Evolutionary conservation across 1,284 basidiomycete genomes (phyloP).

Genomic region (Ustilago bromivora): DNA sequence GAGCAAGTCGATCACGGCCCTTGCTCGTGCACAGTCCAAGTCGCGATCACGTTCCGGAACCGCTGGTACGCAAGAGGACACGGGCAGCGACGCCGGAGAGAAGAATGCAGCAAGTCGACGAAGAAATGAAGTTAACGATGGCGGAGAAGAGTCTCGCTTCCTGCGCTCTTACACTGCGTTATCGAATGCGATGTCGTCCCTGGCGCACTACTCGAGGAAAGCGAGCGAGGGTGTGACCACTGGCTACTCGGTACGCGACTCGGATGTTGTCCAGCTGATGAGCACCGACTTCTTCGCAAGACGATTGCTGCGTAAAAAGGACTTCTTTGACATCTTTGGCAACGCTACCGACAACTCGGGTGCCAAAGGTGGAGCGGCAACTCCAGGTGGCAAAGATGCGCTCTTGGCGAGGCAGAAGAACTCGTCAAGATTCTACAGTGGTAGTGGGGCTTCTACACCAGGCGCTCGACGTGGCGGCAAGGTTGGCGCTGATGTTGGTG

Average conservation of each 20-base stretch:
- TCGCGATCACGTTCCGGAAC: conserved; percentile 12
- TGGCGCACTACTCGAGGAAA: conserved; percentile 43
- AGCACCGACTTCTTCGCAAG: conserved; percentile 56
- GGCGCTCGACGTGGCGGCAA: conserved; percentile 19
- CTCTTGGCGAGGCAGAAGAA: conserved; percentile 25
- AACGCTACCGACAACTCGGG: conserved; percentile 12
- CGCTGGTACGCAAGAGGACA: conserved; percentile 2
- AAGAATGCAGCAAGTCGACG: conserved; percentile 4
- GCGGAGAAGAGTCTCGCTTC: conserved; percentile 47
- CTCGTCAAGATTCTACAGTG: conserved; percentile 35
- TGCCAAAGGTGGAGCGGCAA: conserved; percentile 16
- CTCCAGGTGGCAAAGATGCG: conserved; percentile 23
- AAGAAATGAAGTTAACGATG: conserved; percentile 17
- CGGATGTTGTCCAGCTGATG: conserved; percentile 62
- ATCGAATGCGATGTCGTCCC: conserved; percentile 54
- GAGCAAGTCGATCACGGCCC: conserved; percentile 21
- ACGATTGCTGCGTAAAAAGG: conserved; percentile 36
- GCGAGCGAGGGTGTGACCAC: conserved; percentile 34
- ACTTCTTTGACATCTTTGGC: conserved; percentile 46
- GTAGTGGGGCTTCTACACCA: conserved; percentile 43
- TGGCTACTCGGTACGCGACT: conserved; percentile 52
- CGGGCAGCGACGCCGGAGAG: conserved; percentile 7
- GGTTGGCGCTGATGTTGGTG: not conserved
- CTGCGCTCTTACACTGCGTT: conserved; percentile 58
- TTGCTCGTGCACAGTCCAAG: conserved; percentile 20